Evolutionary conservation across 1,284 basidiomycete species (phyloP), one percentile per base, ranked within the genome.

Genomic region (Fomitopsis palustris): DNA sequence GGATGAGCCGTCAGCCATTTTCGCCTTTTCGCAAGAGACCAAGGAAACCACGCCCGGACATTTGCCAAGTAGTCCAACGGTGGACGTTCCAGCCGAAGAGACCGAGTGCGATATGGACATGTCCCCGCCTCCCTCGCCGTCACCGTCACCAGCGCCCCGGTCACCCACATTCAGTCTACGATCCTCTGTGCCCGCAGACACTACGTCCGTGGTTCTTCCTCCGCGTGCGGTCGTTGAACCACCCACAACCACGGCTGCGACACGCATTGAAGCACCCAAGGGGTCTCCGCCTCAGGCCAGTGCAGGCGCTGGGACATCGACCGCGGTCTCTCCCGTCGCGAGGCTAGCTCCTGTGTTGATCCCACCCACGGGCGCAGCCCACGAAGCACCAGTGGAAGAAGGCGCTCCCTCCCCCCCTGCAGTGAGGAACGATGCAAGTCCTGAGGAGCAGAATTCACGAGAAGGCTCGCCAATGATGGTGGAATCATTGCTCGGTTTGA

Each of bases 121-220:
- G 45, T 56, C 45, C 19, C 55, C 45, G 27, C 27, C 60, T 9
- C 45, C 38, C 10, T 54, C 55, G 27, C 55, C 45, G 19, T 19
- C 60, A 10, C 45, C 38, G 9, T 54, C 55, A 29, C 55, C 59
- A 14, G 17, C 16, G 17, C 38, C 23, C 29, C 54, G 23, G 2
- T 16, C 27, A 6, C 29, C 31, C 7, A 21, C 6, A 23, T 21
- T 55, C 1, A 21, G 37, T 39, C 14, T 14, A 2, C 16, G 19
- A 3, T 2, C 37, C 16, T 41, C n/a, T 23, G 42, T 33, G 7
- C 6, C 19, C n/a, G 5, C n/a, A 4, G 17, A 52, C n/a, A 14
- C 33, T 31, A n/a, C 2, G 7, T 7, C 49, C 3, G n/a, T 21
- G 21, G 47, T 16, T 27, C 14, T 33, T 8, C 31, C 27, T 5